phyloP scores from a whole-genome alignment of 2,329 filamentous ascomycete species.

The Fusarium napiforme region DNA sequence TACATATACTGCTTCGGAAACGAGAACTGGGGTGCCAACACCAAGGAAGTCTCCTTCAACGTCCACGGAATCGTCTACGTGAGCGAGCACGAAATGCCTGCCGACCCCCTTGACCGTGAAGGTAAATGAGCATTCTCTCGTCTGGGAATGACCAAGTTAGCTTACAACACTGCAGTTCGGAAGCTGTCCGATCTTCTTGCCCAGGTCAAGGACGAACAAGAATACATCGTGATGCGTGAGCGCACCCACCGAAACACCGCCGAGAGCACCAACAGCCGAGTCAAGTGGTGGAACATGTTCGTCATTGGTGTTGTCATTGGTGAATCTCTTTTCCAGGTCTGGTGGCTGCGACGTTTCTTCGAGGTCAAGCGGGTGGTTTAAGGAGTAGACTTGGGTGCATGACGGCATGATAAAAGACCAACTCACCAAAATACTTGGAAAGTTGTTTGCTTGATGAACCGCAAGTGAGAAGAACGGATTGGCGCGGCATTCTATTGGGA shows the following conservation, averaged over 20 bases:
- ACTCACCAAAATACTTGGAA: background rate
- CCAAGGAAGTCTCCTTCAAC: constrained; percentile 99
- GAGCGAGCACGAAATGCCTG: constrained; percentile 82
- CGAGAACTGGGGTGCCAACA: constrained; percentile 95
- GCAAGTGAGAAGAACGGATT: constrained; percentile 23
- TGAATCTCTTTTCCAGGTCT: constrained; percentile 97
- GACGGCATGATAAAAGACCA: constrained; percentile 13
- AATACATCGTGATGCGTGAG: constrained; percentile 95
- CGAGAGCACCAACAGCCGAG: constrained; percentile 95
- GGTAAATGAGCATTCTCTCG: constrained; percentile 63
- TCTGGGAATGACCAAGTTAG: background rate
- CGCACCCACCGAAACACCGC: constrained; percentile 97
- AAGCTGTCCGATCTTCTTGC: constrained; percentile 84
- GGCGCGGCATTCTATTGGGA: constrained; percentile 40
- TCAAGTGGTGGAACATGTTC: constrained; percentile 99
- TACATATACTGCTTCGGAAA: constrained; percentile 99
- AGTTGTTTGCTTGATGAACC: constrained; percentile 31
- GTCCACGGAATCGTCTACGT: constrained; percentile 99
- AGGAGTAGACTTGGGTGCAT: constrained; percentile 15
- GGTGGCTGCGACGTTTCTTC: constrained; percentile 99
- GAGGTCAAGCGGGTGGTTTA: constrained; percentile 80
- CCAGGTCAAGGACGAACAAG: constrained; percentile 97
- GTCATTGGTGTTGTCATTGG: constrained; percentile 89
- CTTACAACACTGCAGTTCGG: constrained; percentile 67
- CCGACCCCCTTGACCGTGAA: constrained; percentile 91